Evolutionary conservation across 768 basidiomycete genomes (phyloP).

Genomic region (Antrodiella citrinella): DNA sequence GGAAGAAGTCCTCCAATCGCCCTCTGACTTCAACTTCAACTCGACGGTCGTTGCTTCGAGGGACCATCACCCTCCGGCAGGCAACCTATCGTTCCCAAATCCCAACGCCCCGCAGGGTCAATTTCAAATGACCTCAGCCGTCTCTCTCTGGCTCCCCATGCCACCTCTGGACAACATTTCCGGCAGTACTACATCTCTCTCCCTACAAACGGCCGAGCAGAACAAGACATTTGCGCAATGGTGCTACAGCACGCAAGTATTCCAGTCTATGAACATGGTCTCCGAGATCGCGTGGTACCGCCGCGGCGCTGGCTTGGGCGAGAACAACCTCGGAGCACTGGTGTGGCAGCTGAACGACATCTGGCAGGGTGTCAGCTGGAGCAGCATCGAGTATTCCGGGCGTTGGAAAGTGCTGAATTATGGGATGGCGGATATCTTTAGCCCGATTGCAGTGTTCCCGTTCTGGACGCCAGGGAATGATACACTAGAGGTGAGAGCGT

Average conservation of each 20-base stretch:
- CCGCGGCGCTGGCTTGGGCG: slow-evolving; percentile 47
- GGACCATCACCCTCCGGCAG: slow-evolving; percentile 49
- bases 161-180: slow-evolving; percentile 16
- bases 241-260: slow-evolving; percentile 56
- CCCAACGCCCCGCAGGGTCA: slow-evolving; percentile 47
- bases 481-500: slow-evolving; percentile 39
- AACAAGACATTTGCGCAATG: slow-evolving; percentile 58
- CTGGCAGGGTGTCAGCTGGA: slow-evolving; percentile 53
- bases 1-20: slow-evolving; percentile 44
- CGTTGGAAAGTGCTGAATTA: slow-evolving; percentile 56
- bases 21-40: slow-evolving; percentile 49
- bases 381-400: slow-evolving; percentile 47
- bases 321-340: slow-evolving; percentile 50
- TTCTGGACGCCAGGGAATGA: slow-evolving; percentile 47
- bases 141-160: slow-evolving; percentile 44
- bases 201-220: slow-evolving; percentile 27
- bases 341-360: slow-evolving; percentile 58
- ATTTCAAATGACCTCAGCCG: slow-evolving; percentile 41
- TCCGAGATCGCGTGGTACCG: slow-evolving; percentile 47
- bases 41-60: slow-evolving; percentile 48
- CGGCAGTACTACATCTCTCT: slow-evolving; percentile 22
- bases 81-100: slow-evolving; percentile 44
- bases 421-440: slow-evolving; percentile 35
- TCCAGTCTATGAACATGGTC: slow-evolving; percentile 53
- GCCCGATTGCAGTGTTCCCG: slow-evolving; percentile 42